Evolutionary conservation across 164 flowering plant species (phyloP).

Genomic region (Nymphaea thermarum): DNA sequence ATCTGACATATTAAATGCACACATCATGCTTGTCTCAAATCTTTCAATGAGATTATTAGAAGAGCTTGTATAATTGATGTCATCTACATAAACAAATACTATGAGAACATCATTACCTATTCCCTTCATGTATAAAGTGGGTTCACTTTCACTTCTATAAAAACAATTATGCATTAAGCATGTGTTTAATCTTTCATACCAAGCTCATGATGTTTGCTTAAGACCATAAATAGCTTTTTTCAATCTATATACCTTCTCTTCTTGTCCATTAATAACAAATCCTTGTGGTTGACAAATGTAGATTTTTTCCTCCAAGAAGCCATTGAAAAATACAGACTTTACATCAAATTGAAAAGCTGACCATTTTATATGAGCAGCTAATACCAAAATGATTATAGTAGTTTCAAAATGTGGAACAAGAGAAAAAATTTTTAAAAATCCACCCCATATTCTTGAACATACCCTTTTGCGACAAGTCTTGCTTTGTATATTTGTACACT

Average conservation of each 20-base stretch:
- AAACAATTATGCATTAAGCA: background rate
- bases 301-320: background rate
- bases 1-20: background rate
- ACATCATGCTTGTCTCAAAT: background rate
- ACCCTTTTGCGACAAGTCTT: background rate
- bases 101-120: background rate
- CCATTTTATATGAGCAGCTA: background rate
- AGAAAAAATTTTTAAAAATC: background rate
- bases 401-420: background rate
- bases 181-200: background rate
- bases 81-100: background rate
- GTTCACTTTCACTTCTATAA: background rate
- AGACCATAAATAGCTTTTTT: background rate
- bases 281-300: background rate
- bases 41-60: background rate
- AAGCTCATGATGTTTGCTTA: background rate
- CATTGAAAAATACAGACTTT: background rate
- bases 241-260: background rate
- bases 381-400: background rate
- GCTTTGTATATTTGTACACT: background rate
- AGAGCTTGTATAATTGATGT: background rate
- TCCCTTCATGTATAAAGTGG: background rate
- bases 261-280: background rate
- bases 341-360: background rate
- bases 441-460: background rate